phyloP scores from a whole-genome alignment of 371 early-diverging fungal genomes.

The Synchytrium microbalum region DNA sequence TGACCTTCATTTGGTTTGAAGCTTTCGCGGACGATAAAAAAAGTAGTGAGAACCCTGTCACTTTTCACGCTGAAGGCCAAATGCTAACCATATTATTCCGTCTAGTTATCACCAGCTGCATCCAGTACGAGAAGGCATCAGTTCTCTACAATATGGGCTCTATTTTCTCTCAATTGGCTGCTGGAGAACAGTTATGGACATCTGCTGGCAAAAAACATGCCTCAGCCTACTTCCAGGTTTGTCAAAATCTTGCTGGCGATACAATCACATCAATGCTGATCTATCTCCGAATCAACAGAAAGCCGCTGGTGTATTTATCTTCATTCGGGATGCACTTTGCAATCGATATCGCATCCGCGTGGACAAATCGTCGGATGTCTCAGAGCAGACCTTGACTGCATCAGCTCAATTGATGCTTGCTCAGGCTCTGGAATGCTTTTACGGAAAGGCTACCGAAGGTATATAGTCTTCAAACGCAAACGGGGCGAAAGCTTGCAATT shows the following conservation, averaged over 20 bases:
- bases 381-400: conserved; percentile 32
- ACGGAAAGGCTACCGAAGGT: conserved; percentile 40
- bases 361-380: conserved; percentile 30
- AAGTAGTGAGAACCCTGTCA: conserved; percentile 12
- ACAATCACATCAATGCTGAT: background rate
- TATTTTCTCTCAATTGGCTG: conserved; percentile 34
- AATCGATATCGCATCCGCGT: conserved; percentile 34
- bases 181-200: conserved; percentile 26
- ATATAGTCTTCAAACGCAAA: no score
- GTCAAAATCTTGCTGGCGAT: background rate
- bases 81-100: background rate
- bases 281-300: conserved; percentile 16
- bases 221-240: conserved; percentile 36
- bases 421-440: conserved; percentile 45
- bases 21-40: conserved; percentile 26
- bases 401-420: conserved; percentile 35
- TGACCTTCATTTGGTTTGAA: conserved; percentile 42
- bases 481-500: no score
- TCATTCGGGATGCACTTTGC: conserved; percentile 32
- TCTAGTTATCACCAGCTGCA: conserved; percentile 33
- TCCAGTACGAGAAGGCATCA: conserved; percentile 49
- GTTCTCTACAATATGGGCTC: conserved; percentile 44
- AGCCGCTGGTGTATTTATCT: conserved; percentile 35
- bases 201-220: conserved; percentile 37
- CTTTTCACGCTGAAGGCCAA: background rate